A percentile compares a stretch with the other conserved stretches of the same genome.
These are phyloP conservation scores for Ophiostoma piceae DNA, from an alignment of 2,329 filamentous ascomycete genomes.

Conservation along the genomic window DNA sequence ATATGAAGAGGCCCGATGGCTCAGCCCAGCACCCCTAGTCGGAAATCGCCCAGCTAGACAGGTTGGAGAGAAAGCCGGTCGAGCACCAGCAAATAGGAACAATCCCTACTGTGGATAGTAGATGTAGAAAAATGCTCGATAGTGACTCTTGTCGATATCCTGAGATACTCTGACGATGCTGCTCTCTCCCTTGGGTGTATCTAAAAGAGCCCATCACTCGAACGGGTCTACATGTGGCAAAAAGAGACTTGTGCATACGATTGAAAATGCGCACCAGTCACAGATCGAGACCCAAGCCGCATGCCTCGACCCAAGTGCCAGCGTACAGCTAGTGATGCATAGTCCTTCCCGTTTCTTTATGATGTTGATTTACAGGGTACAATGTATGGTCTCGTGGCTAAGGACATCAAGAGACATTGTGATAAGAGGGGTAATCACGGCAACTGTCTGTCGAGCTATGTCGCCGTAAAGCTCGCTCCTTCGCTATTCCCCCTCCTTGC, in stretches of 20 bases:
- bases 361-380: neutral
- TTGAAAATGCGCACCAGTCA: conserved; percentile 9
- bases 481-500: neutral
- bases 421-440: neutral
- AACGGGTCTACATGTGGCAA: neutral
- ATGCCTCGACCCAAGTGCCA: neutral
- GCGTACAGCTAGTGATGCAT: neutral
- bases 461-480: neutral
- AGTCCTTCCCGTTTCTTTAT: neutral
- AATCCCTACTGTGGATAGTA: neutral
- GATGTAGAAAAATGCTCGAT: neutral
- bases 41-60: neutral
- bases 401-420: neutral
- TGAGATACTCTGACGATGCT: neutral
- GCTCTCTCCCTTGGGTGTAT: neutral
- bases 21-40: neutral
- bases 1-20: neutral
- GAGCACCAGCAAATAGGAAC: neutral
- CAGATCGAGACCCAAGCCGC: neutral
- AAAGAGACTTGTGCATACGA: neutral
- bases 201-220: neutral
- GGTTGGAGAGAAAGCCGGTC: neutral
- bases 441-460: neutral
- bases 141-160: too few species aligned
- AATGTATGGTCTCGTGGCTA: neutral